These are phyloP conservation scores for Ophiostoma quercus DNA, from an alignment of 2,329 filamentous ascomycete genomes.

Conservation along the genomic window DNA sequence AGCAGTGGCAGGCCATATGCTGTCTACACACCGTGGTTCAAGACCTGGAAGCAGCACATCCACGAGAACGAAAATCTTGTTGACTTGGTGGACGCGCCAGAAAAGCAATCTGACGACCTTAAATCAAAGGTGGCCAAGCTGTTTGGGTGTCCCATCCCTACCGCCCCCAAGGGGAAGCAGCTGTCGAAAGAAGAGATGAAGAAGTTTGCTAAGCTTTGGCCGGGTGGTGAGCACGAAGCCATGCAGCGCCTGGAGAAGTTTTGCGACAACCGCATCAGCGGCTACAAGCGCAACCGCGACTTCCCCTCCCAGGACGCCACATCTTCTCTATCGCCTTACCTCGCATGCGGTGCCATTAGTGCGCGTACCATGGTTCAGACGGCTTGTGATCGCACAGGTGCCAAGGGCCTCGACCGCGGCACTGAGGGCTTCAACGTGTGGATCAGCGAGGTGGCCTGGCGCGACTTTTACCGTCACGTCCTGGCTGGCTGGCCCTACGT, in stretches of 20 bases:
- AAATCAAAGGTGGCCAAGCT: constrained; percentile 47
- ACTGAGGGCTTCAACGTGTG: constrained; percentile 62
- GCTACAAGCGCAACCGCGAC: constrained; percentile 47
- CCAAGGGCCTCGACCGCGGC: constrained; percentile 61
- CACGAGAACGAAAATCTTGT: constrained; percentile 65
- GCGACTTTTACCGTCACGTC: constrained; percentile 85
- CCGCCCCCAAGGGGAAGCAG: constrained; percentile 57
- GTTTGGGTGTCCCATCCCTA: constrained; percentile 58
- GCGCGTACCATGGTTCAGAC: constrained; percentile 58
- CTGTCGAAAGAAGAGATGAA: constrained; percentile 55
- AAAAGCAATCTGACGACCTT: constrained; percentile 45
- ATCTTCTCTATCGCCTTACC: constrained; percentile 65
- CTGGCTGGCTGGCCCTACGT: constrained; percentile 80
- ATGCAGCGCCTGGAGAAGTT: constrained; percentile 60
- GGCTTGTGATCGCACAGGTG: constrained; percentile 59
- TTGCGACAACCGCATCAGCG: constrained; percentile 41
- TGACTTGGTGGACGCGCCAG: constrained; percentile 54
- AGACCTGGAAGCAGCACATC: constrained; percentile 67
- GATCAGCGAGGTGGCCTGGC: constrained; percentile 81
- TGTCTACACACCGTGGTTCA: constrained; percentile 79
- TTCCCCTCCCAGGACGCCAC: constrained; percentile 59
- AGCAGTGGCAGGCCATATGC: constrained; percentile 73
- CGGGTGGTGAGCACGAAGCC: constrained; percentile 51
- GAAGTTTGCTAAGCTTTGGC: constrained; percentile 58
- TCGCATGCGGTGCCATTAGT: constrained; percentile 60